phyloP scores from a whole-genome alignment of 352 stramenopile genomes.

The Discostella stelligera region DNA sequence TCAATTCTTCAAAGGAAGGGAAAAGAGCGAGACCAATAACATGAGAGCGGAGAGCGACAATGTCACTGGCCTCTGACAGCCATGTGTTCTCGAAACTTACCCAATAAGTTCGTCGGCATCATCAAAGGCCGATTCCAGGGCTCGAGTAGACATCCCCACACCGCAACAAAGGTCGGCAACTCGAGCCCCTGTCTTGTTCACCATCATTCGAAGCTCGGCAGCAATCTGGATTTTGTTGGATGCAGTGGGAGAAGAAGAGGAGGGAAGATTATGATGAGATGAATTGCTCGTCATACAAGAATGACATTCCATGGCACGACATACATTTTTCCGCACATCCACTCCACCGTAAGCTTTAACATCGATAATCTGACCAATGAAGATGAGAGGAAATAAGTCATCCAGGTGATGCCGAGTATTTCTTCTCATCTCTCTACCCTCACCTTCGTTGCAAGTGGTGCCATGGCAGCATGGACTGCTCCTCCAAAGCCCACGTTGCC shows the following conservation, averaged over 20 bases:
- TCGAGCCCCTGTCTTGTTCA: constrained; percentile 40
- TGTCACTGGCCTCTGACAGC: background rate
- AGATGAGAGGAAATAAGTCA: constrained; percentile 1
- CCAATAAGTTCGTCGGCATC: constrained; percentile 61
- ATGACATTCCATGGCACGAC: constrained; percentile 1
- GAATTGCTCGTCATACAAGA: background rate
- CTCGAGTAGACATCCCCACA: constrained; percentile 76
- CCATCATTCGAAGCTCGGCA: constrained; percentile 28
- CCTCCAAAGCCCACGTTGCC: constrained; percentile 69
- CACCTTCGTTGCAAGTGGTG: constrained; percentile 63
- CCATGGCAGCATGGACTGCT: constrained; percentile 60
- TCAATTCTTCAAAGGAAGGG: constrained; percentile 50
- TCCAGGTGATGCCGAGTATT: too few species aligned
- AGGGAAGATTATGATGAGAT: background rate
- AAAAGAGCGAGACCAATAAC: background rate
- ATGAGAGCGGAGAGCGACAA: background rate
- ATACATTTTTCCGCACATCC: constrained; percentile 61
- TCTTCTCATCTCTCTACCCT: background rate
- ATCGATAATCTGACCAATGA: constrained; percentile 61
- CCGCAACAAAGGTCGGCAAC: constrained; percentile 77
- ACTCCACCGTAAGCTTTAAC: constrained; percentile 70
- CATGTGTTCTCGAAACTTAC: constrained; percentile 13
- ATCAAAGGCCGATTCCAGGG: constrained; percentile 67
- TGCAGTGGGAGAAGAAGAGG: constrained; percentile 11
- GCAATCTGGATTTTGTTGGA: constrained; percentile 33